Evolutionary conservation across 2,329 filamentous ascomycete genomes (phyloP), one percentile per base, ranked within the genome.

Genomic region (Colletotrichum brevisporum): DNA sequence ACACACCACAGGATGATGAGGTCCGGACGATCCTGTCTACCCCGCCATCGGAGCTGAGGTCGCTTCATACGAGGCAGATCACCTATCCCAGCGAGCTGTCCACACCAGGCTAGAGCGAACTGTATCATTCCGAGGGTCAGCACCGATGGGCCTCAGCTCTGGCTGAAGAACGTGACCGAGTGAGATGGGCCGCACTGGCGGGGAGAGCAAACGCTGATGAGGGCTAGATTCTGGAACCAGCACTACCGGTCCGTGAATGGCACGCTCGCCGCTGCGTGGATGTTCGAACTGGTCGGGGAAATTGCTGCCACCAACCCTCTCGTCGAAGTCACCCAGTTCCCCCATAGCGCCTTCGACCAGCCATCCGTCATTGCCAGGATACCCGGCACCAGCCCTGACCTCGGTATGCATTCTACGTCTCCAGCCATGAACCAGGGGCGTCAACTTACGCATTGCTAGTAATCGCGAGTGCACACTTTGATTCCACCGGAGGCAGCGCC

Each of bases 341-440:
- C 79, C 1, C 83, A 86, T 73, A 24, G 45, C 10, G 78, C 79
- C 13, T 85, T 81, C 75, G 79, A 79, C 72, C 84, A 86, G 74
- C 79, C 82, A 0, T 84, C 82, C 16, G 76, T 86, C 71, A 85
- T 86, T 65, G 83, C 81, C 24, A 79, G 75, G 55, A 81, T 86
- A 43, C 83, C 83, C 1, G 84, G 84, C 43, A 74, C 75, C 47
- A 78, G 73, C 45, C 69, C 75, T 41, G 73, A 77, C 48, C 74
- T 79, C 47, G 74, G 80, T 57, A 71, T 78, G 53, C 9, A 3
- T 36, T 8, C 9, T 10, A 12, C 13, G n/a, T 2, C 10, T 16
- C 4, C 16, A 3, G 16, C 15, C 12, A 5, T 3, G 1, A 18
- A 5, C 0, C 45, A 48, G 2, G 15, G 1, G 16, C 4, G 5